phyloP scores from a whole-genome alignment of 768 basidiomycete species.

The Russula brevipes region DNA sequence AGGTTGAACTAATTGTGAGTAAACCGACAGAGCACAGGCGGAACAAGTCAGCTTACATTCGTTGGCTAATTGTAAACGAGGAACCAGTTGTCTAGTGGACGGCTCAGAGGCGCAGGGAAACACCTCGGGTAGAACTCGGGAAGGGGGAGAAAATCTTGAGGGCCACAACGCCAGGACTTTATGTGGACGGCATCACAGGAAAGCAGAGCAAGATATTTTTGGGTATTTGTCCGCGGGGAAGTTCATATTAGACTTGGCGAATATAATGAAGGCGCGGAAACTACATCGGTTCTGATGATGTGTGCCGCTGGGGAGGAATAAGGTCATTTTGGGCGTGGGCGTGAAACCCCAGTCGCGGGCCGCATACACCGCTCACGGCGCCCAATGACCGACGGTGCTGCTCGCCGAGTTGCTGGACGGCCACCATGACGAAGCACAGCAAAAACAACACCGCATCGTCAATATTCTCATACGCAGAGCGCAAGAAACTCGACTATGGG shows the following conservation, averaged over 20 bases:
- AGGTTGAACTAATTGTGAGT: not conserved
- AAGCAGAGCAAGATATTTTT: not conserved
- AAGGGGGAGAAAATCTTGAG: not conserved
- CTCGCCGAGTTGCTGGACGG: not conserved
- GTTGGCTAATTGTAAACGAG: not conserved
- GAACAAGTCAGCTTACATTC: not conserved
- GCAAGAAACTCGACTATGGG: constrained; percentile 80
- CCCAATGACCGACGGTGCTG: not conserved
- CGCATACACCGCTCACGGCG: not conserved
- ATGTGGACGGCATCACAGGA: not conserved
- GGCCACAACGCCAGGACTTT: not conserved
- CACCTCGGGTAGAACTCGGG: not conserved
- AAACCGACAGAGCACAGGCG: not conserved
- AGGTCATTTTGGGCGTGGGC: too few species aligned
- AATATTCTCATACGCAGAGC: constrained; percentile 86
- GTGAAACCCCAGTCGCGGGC: not conserved
- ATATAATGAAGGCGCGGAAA: not conserved
- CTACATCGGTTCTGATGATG: too few species aligned
- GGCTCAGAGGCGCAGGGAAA: not conserved
- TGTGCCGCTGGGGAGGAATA: too few species aligned
- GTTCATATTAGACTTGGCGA: not conserved
- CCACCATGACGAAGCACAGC: constrained; percentile 77
- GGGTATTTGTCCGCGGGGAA: constrained; percentile 1
- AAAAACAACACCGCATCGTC: constrained; percentile 89
- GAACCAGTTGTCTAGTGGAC: not conserved